Evolutionary conservation across 2,329 filamentous ascomycete species (phyloP), one percentile per base, ranked within the genome.

Genomic region (Xylariales sp.): DNA sequence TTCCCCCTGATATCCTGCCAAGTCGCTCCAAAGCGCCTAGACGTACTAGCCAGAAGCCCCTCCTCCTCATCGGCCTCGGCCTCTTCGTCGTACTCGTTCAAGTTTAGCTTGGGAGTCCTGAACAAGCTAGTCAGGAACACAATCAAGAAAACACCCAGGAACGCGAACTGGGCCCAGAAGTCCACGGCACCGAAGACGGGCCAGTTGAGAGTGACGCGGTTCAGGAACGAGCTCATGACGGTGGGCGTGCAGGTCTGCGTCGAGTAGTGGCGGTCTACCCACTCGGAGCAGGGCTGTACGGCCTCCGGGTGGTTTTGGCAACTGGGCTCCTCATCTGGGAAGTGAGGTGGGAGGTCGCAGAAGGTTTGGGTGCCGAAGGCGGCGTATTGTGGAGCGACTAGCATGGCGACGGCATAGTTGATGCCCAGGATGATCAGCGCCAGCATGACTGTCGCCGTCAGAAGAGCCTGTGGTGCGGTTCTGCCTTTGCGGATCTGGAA

Each of bases 141-240:
- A 41, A 95, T 66, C 8, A 95, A 62, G 63, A 95, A 96, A 15
- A 96, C 73, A 24, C 65, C 84, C 31, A 98, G 66, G 67, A 98
- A 97, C 10, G 77, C 86, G 58, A 96, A 97, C 56, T 98, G 93
- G 0, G 89, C 87, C 89, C 90, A 98, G 63, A 97, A 98, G 51
- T 88, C 78, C n/a, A 97, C 69, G 9, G 84, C 81, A 9, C 93
- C 93, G 57, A 98, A 95, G 59, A 96, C 88, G 5, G 93, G 90
- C 75, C 93, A 98, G 59, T 94, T 95, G 57, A 95, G 78, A 16
- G 87, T 90, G 46, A 96, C 80, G 32, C 90, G 82, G 64, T 97
- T 96, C 50, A 98, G 73, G 64, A 98, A 95, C 0, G 88, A 95
- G 45, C 87, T 93, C 61, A 90, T 86, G 27, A 96, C 82, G 16